These are phyloP conservation scores for Cryptococcus sp. DNA, from an alignment of 1,284 basidiomycete genomes.

Conservation along the genomic window DNA sequence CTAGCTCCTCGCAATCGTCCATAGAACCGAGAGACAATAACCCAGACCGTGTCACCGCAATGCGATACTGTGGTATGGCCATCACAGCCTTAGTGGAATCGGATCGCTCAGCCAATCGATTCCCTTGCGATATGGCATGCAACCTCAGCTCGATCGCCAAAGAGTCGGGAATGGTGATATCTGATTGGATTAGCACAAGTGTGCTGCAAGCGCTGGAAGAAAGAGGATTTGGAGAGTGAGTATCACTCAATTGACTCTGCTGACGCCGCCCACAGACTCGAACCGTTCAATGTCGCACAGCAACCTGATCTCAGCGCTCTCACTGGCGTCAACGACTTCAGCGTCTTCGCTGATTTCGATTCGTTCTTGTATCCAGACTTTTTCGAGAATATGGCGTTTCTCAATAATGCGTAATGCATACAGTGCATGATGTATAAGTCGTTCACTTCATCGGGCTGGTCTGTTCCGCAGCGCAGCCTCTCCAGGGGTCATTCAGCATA, in stretches of 20 bases:
- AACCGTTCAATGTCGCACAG: slow-evolving; percentile 1
- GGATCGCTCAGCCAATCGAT: slow-evolving; percentile 24
- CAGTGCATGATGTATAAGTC: neutral
- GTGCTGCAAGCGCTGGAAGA: slow-evolving; percentile 11
- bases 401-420: slow-evolving; percentile 4
- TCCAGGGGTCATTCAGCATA: slow-evolving; percentile 33
- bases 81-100: slow-evolving; percentile 25
- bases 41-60: slow-evolving; percentile 16
- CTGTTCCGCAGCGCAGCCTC: slow-evolving; percentile 28
- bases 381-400: slow-evolving; percentile 16
- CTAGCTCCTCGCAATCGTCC: neutral
- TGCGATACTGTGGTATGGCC: slow-evolving; percentile 24
- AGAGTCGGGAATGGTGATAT: slow-evolving; percentile 21
- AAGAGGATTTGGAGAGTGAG: slow-evolving; percentile 10
- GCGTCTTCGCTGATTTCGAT: slow-evolving; percentile 17
- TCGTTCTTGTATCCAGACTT: slow-evolving; percentile 22
- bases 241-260: neutral
- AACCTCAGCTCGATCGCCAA: slow-evolving; percentile 23
- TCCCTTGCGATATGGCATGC: slow-evolving; percentile 29
- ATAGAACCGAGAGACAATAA: neutral
- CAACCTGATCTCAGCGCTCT: neutral
- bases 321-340: slow-evolving; percentile 8
- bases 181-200: slow-evolving; percentile 18
- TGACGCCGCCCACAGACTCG: neutral
- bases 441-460: slow-evolving; percentile 28